Base-by-base conservation (phyloP, 306 rosid species). In the Quercus wislizeni region DNA sequence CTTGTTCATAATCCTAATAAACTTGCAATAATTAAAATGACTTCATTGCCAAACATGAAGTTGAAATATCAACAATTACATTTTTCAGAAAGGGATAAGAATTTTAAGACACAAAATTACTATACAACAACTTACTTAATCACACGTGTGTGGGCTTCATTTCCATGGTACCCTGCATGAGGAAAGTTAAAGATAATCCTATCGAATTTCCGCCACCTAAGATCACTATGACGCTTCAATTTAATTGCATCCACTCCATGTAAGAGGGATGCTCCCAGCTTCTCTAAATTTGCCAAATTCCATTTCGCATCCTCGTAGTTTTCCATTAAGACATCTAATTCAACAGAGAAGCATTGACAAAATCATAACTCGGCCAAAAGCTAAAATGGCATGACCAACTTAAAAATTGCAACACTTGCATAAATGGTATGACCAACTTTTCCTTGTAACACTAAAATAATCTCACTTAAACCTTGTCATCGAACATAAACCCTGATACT, bases 201-300 rank as follows among this genome's bases (percentile, higher is more conserved):
- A 82, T 91, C 93, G 61, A 91, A 90, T 83, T 74, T 80, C 65
- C 79, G 83, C 82, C 64, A 78, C 4, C 15, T 59, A 59, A 91
- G 80, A 65, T 78, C 74, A 3, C 86, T n/a, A 65, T 83, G 80
- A 58, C 14, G 8, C 55, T 69, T 74, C 97, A 91, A 86, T 73
- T n/a, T 69, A 18, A 91, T 88, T 20, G 92, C 97, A 84, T 90
- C 87, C 55, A 92, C 83, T 76, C 78, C 87, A 69, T 86, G 84
- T 52, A 84, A 74, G 58, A 86, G 9, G 73, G 20, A 49, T 71
- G 91, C 89, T 74, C 90, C 93, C 27, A 90, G 67, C 73, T 74
- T 74, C 46, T 61, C 59, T n/a, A 90, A 79, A 28, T 55, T 79
- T 21, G 70, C 77, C 69, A 90, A 71, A 81, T 90, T 88, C 55